These are phyloP conservation scores for Sporobolomyces pararoseus DNA, from an alignment of 768 basidiomycete genomes.

Conservation along the genomic window DNA sequence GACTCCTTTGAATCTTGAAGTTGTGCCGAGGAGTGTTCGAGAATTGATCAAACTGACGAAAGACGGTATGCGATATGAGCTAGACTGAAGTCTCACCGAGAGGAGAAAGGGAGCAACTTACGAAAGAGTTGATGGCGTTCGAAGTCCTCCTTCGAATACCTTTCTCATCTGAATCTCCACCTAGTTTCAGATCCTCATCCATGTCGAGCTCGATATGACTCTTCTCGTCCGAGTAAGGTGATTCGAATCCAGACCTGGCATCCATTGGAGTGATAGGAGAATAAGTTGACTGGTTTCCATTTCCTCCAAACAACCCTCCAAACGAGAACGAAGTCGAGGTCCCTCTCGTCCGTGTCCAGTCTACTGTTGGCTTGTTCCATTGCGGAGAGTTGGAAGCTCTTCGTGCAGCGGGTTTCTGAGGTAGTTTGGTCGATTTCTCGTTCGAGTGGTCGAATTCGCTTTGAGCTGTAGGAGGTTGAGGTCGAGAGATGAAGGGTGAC, in stretches of 20 bases:
- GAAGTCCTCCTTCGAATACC: not conserved
- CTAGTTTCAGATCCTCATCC: constrained; percentile 21
- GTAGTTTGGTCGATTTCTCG: constrained; percentile 11
- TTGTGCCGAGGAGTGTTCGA: constrained; percentile 17
- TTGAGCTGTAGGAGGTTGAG: not conserved
- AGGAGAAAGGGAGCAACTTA: not conserved
- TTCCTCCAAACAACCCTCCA: constrained; percentile 14
- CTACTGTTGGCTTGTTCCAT: constrained; percentile 6
- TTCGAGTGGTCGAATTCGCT: not conserved
- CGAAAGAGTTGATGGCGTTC: constrained; percentile 10
- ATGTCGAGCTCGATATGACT: constrained; percentile 32
- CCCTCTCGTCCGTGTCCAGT: constrained; percentile 17
- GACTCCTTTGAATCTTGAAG: constrained; percentile 21
- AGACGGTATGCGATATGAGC: not conserved
- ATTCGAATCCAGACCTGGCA: not conserved
- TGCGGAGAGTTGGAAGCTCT: not conserved
- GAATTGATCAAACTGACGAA: constrained; percentile 31
- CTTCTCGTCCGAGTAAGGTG: constrained; percentile 20
- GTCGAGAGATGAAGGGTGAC: not conserved
- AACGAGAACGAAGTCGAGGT: constrained; percentile 15
- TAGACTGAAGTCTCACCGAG: not conserved
- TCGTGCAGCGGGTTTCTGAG: constrained; percentile 23
- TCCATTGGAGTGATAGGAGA: constrained; percentile 23
- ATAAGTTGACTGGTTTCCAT: constrained; percentile 4
- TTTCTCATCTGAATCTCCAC: constrained; percentile 4